Evolutionary conservation across 2,329 filamentous ascomycete species (phyloP), one percentile per base, ranked within the genome.

Genomic region (Fusarium torreyae): DNA sequence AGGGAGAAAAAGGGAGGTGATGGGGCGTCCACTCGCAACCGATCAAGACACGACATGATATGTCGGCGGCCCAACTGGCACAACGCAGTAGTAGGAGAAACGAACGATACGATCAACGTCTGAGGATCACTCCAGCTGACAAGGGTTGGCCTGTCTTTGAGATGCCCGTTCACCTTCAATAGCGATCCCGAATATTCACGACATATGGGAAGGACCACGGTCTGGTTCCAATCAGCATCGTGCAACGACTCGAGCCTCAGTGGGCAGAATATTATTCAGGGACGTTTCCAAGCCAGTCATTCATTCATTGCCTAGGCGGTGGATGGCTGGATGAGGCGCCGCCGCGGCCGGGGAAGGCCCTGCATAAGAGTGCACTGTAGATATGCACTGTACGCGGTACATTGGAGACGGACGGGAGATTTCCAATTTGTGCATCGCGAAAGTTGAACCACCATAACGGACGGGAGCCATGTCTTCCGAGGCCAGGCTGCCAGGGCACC

Each of bases 1-100:
- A 69, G 40, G 48, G 49, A 50, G 52, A 24, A 51, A 59, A 55
- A 46, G 59, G 57, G 62, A 66, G 51, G 53, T 49, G 48, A 63
- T 51, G 71, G 72, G 71, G 71, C 71, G 71, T 74, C 71, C 67
- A 74, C 69, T 66, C 65, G 64, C 49, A 63, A 72, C 60, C 58
- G 38, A 62, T 53, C 26, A 66, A 65, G 62, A 60, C 38, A 55
- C 62, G 60, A 59, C 66, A 73, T 68, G 48, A 66, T 57, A 68
- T 67, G 50, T 57, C 51, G 68, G 63, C 60, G 54, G 58, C 65
- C 68, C 61, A 68, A 63, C 57, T 65, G 59, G 57, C 58, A 63
- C 33, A 66, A 59, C 42, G 60, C 44, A 52, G 56, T 49, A 42
- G 42, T 44, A 44, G 53, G 66, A 40, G 57, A 60, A 60, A 57